A percentile compares a stretch with the other conserved stretches of the same genome.
Evolutionary conservation across 2,329 filamentous ascomycete species (phyloP).

Genomic region (Sclerotinia minor): DNA sequence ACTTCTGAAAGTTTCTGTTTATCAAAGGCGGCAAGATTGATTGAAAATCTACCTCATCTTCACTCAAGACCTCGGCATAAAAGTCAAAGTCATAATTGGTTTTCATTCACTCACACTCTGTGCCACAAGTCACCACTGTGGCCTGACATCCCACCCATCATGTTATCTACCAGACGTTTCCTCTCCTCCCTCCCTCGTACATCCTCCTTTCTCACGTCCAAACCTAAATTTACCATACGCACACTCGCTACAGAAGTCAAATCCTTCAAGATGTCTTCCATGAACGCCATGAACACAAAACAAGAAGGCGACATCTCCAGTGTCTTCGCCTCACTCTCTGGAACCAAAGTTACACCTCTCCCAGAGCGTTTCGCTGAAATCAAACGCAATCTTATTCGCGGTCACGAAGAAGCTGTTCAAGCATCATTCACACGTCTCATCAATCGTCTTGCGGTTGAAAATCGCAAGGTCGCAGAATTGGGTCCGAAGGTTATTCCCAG

Average conservation of each 20-base stretch:
- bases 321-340: conserved; percentile 59
- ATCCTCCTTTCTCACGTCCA: not conserved
- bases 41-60: not conserved
- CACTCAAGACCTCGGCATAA: not conserved
- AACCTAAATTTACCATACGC: not conserved
- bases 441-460: conserved; percentile 48
- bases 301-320: conserved; percentile 61
- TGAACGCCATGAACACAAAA: conserved; percentile 12
- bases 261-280: conserved; percentile 12
- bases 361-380: conserved; percentile 56
- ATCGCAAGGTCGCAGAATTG: conserved; percentile 47
- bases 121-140: not conserved
- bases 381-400: conserved; percentile 53
- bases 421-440: conserved; percentile 53
- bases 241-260: conserved; percentile 4
- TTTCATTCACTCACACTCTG: not conserved
- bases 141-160: not conserved
- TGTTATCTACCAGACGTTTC: not conserved
- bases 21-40: not conserved
- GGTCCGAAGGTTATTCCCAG: conserved; percentile 52
- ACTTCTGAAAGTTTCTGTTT: not conserved
- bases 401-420: conserved; percentile 50
- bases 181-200: not conserved
- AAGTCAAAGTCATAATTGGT: not conserved
- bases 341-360: conserved; percentile 46